Evolutionary conservation across 2,329 filamentous ascomycete species (phyloP).

Genomic region (Emericellopsis atlantica): DNA sequence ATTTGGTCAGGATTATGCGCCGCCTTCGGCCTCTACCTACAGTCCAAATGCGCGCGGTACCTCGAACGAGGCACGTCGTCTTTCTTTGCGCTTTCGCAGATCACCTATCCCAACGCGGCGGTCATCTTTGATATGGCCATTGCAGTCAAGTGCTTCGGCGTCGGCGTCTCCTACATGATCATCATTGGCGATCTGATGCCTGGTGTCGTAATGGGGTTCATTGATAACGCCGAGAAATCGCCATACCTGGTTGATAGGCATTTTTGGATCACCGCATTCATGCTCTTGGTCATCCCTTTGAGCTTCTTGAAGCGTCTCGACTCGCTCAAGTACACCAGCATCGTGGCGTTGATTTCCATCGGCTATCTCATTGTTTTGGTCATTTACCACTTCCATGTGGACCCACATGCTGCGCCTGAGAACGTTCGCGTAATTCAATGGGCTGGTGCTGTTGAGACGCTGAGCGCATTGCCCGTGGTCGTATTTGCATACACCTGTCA

Average conservation of each 20-base stretch:
- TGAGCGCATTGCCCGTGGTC: conserved; percentile 85
- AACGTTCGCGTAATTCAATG: conserved; percentile 66
- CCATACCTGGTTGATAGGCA: conserved; percentile 77
- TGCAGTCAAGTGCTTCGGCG: conserved; percentile 94
- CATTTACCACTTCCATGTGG: conserved; percentile 79
- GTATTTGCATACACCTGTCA: conserved; percentile 99
- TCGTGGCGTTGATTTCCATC: conserved; percentile 84
- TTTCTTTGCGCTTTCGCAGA: conserved; percentile 93
- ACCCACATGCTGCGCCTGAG: conserved; percentile 61
- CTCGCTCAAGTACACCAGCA: conserved; percentile 92
- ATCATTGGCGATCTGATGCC: conserved; percentile 99
- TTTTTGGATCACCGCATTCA: conserved; percentile 97
- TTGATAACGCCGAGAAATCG: conserved; percentile 43
- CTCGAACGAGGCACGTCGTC: conserved; percentile 79
- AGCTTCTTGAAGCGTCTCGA: conserved; percentile 86
- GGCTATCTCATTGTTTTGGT: conserved; percentile 89
- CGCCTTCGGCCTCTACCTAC: conserved; percentile 88
- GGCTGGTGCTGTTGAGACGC: conserved; percentile 63
- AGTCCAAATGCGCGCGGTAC: conserved; percentile 85
- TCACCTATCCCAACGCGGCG: conserved; percentile 92
- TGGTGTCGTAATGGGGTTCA: conserved; percentile 76
- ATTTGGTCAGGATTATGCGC: conserved; percentile 83
- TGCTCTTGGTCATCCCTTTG: conserved; percentile 89
- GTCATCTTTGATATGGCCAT: conserved; percentile 94
- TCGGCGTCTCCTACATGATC: conserved; percentile 93